Evolutionary conservation across 2,329 filamentous ascomycete species (phyloP).

Genomic region (Ophiostoma tasmaniense): DNA sequence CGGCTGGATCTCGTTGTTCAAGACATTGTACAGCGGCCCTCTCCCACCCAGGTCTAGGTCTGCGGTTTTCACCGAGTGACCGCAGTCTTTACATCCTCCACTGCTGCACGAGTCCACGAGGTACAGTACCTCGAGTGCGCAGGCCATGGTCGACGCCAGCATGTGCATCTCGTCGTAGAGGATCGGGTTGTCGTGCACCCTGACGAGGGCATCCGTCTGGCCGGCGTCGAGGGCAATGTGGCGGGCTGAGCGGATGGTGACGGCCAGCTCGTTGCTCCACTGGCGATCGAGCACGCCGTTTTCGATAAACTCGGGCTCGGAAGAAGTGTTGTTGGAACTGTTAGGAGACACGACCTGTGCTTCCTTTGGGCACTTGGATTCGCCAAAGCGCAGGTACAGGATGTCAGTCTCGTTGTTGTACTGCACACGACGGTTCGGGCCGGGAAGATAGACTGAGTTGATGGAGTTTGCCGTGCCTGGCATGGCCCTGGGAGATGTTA

Average conservation of each 20-base stretch:
- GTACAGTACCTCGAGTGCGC: constrained; percentile 25
- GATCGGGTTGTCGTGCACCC: constrained; percentile 15
- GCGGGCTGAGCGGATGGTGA: constrained; percentile 23
- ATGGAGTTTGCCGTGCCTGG: background rate
- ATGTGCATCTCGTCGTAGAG: constrained; percentile 25
- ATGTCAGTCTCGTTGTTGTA: constrained; percentile 24
- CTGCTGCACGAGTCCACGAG: constrained; percentile 26
- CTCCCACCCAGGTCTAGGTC: background rate
- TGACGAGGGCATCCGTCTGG: constrained; percentile 19
- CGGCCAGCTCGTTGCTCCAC: constrained; percentile 26
- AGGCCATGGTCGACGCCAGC: constrained; percentile 26
- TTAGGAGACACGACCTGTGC: background rate
- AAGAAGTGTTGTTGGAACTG: background rate
- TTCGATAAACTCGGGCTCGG: background rate
- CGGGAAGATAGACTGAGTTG: constrained; percentile 25
- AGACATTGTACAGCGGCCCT: background rate
- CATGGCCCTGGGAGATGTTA: background rate
- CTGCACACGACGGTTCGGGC: constrained; percentile 21
- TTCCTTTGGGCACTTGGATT: constrained; percentile 7
- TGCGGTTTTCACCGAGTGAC: background rate
- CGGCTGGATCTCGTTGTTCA: background rate
- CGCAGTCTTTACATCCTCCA: constrained; percentile 1
- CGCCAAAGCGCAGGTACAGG: constrained; percentile 24
- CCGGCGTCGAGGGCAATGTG: constrained; percentile 26
- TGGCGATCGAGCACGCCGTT: constrained; percentile 23